These are phyloP conservation scores for Raffaelea arxii DNA, from an alignment of 2,329 filamentous ascomycete genomes.

Conservation along the genomic window DNA sequence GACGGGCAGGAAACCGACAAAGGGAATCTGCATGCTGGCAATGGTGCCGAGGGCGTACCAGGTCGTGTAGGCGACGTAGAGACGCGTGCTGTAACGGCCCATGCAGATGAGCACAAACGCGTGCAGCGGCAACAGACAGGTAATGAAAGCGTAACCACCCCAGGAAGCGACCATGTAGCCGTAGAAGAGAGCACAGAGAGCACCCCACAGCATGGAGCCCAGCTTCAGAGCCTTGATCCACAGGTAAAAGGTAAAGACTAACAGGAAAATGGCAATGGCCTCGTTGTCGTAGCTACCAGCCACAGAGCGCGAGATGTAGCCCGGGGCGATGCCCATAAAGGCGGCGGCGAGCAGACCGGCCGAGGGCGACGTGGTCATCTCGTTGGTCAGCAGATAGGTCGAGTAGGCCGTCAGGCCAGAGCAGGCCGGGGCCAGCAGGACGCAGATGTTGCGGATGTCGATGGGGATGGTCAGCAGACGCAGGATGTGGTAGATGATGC, in stretches of 20 bases:
- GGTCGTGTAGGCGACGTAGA: slow-evolving; percentile 95
- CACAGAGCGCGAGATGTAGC: slow-evolving; percentile 96
- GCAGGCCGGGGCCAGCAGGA: slow-evolving; percentile 87
- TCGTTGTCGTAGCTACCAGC: slow-evolving; percentile 97
- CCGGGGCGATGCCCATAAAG: slow-evolving; percentile 96
- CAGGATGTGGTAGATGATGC: slow-evolving; percentile 89
- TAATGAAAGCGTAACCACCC: slow-evolving; percentile 99
- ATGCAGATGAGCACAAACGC: slow-evolving; percentile 91
- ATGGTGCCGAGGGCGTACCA: slow-evolving; percentile 96
- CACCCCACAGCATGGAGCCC: slow-evolving; percentile 94
- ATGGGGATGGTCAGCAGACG: slow-evolving; percentile 82
- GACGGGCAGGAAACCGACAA: slow-evolving; percentile 93
- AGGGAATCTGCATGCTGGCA: slow-evolving; percentile 98
- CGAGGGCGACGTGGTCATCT: slow-evolving; percentile 93
- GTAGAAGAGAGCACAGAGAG: slow-evolving; percentile 89
- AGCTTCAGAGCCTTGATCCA: slow-evolving; percentile 99
- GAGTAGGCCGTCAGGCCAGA: slow-evolving; percentile 90
- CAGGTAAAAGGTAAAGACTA: slow-evolving; percentile 96
- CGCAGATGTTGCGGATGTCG: slow-evolving; percentile 98
- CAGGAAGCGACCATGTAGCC: slow-evolving; percentile 99
- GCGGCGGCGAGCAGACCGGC: slow-evolving; percentile 87
- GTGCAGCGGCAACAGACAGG: slow-evolving; percentile 89
- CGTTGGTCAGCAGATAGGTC: slow-evolving; percentile 88
- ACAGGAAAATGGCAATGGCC: slow-evolving; percentile 96
- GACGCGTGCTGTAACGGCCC: slow-evolving; percentile 86